Base-by-base conservation (phyloP, 306 rosid species). In the Trifolium pratense region DNA sequence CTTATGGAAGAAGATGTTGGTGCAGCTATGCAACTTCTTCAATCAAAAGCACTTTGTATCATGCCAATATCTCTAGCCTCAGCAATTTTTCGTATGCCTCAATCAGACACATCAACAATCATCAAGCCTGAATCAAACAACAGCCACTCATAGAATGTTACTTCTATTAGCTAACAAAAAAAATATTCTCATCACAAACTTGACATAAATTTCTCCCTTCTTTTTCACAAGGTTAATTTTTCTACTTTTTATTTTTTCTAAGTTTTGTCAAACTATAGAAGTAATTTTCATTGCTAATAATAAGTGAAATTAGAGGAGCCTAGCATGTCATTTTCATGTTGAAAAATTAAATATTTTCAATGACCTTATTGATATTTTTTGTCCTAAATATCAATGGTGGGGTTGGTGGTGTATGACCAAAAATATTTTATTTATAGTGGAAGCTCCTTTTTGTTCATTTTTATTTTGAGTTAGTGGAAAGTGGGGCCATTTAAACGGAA, bases 1-100 rank as follows among this genome's bases (percentile, higher is more conserved):
- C 85, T 95, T 57, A 95, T 95, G 99, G 99, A 94, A 84, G 97
- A 91, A 82, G 97, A 95, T 71, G 86, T 95, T 14, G 99, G 99
- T 84, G 96, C 97, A 68, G 99, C 99, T 48, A 90, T 91, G 97
- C 99, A 94, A 63, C 86, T 87, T 79, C 99, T 94, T 73, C 99
- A 94, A 82, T 87, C 99, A 71, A 94, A 91, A 84, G 96, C 97
- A 36, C 97, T 94, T 9, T 94, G 99, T 82, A 91, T 94, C 80
- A 94, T 94, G 99, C 99, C 99, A 2, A 81, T 94, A 74, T 94
- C 99, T 6, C 88, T 94, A n/a, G 96, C 99, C 70, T 90, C 99
- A 1, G 93, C 96, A 12, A 94, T 94, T 66, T 91, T 94, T 68
- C 80, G 84, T 40, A 84, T 91, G 57, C 92, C 91, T 52, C 95